Percentiles rank a stretch among this genome's conserved stretches.
These are phyloP conservation scores for Fusarium sp. DNA, from an alignment of 2,329 filamentous ascomycete genomes.

Conservation along the genomic window DNA sequence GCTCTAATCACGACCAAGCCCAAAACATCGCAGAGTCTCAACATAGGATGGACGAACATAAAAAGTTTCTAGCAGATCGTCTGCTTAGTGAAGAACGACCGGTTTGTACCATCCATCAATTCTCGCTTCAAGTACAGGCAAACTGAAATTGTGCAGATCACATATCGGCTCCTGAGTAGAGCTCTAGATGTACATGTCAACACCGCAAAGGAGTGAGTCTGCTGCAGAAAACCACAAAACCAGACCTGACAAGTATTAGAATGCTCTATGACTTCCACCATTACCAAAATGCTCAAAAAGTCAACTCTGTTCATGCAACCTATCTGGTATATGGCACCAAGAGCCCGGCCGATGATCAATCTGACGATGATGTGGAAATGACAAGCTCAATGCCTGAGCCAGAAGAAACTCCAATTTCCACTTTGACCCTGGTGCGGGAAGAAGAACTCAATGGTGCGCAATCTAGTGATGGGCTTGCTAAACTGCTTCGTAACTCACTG, in stretches of 20 bases:
- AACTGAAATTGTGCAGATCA: conserved; percentile 69
- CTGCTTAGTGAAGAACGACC: conserved; percentile 80
- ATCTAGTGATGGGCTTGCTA: neutral
- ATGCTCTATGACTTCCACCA: conserved; percentile 92
- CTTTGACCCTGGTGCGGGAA: conserved; percentile 76
- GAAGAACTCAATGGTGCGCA: conserved; percentile 73
- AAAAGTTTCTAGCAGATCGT: conserved; percentile 78
- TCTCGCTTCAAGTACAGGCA: neutral
- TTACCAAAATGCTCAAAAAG: conserved; percentile 83
- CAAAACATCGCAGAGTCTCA: neutral
- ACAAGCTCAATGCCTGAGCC: conserved; percentile 72
- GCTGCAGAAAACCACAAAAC: neutral
- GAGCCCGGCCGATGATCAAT: conserved; percentile 53
- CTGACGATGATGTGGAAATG: conserved; percentile 76
- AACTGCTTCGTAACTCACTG: conserved; percentile 17
- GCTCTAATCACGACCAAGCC: neutral
- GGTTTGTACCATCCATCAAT: conserved; percentile 59
- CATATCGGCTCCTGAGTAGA: conserved; percentile 86
- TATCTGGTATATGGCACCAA: conserved; percentile 84
- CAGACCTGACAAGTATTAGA: conserved; percentile 59
- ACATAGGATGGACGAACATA: conserved; percentile 67
- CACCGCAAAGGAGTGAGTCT: conserved; percentile 82
- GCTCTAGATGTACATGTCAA: conserved; percentile 87
- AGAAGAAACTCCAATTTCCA: conserved; percentile 65
- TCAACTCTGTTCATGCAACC: conserved; percentile 86